phyloP scores from a whole-genome alignment of 805 yeast genomes.

The Pichia sporocuriosa region DNA sequence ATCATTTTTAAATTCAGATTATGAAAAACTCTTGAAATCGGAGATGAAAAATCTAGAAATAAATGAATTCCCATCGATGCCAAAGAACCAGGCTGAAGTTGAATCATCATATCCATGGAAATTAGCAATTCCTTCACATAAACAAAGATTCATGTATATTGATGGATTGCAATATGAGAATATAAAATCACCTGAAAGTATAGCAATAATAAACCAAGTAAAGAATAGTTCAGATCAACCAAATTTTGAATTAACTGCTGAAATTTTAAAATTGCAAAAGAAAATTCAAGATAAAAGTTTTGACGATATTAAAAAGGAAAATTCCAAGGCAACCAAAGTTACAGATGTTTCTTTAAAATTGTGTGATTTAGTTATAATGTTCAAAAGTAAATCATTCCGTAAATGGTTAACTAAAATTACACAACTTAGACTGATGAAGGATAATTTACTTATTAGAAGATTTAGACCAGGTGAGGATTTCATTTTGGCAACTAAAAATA shows the following conservation, averaged over 20 bases:
- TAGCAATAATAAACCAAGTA: constrained; percentile 25
- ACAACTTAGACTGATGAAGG: constrained; percentile 51
- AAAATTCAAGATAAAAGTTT: constrained; percentile 7
- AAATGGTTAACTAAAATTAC: constrained; percentile 67
- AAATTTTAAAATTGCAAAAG: constrained; percentile 13
- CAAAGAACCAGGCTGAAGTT: constrained; percentile 49
- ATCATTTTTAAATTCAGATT: constrained; percentile 53
- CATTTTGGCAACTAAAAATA: constrained; percentile 67
- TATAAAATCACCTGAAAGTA: constrained; percentile 28
- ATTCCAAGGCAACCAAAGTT: constrained; percentile 15
- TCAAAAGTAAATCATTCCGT: constrained; percentile 55
- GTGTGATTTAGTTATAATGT: constrained; percentile 48
- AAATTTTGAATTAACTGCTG: constrained; percentile 37
- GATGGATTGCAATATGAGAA: constrained; percentile 49
- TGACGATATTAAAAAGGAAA: constrained; percentile 4
- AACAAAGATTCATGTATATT: constrained; percentile 77
- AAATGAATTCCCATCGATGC: constrained; percentile 45
- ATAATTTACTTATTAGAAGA: constrained; percentile 68
- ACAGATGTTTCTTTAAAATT: constrained; percentile 31
- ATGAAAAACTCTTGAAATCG: constrained; percentile 40
- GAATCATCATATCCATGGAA: constrained; percentile 63
- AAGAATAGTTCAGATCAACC: constrained; percentile 41
- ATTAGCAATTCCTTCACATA: constrained; percentile 88
- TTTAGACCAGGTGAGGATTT: constrained; percentile 95
- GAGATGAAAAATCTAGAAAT: constrained; percentile 53